A percentile compares a stretch with the other conserved stretches of the same genome.
These are phyloP conservation scores for Ustilago tritici DNA, from an alignment of 1,284 basidiomycete genomes.

Conservation along the genomic window DNA sequence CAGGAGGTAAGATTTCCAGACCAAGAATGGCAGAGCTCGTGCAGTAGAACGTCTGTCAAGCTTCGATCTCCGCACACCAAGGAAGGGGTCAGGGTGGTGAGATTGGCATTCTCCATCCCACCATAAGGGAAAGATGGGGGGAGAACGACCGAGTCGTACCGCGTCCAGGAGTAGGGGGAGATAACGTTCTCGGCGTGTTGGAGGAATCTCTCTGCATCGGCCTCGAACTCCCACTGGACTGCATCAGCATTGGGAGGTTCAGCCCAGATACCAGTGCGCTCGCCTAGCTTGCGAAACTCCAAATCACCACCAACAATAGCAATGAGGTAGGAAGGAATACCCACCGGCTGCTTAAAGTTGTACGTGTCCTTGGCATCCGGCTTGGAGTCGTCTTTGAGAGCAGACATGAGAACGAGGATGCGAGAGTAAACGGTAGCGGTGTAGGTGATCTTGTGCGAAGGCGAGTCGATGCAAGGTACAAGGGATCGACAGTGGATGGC, in stretches of 20 bases:
- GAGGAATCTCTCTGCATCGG: slow-evolving; percentile 66
- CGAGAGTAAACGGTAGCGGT: slow-evolving; percentile 57
- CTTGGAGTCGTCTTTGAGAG: slow-evolving; percentile 59
- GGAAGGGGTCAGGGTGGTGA: slow-evolving; percentile 67
- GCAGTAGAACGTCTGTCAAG: slow-evolving; percentile 72
- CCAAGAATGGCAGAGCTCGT: slow-evolving; percentile 69
- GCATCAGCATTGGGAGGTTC: slow-evolving; percentile 63
- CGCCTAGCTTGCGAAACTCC: slow-evolving; percentile 62
- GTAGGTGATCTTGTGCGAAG: slow-evolving; percentile 68
- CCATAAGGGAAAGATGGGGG: slow-evolving; percentile 89
- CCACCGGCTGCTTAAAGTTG: slow-evolving; percentile 63
- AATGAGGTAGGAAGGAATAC: slow-evolving; percentile 67
- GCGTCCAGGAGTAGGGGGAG: slow-evolving; percentile 81
- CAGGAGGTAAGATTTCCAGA: slow-evolving; percentile 67
- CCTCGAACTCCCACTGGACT: slow-evolving; percentile 69
- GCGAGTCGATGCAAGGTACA: slow-evolving; percentile 65
- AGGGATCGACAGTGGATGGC: slow-evolving; percentile 72
- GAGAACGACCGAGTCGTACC: slow-evolving; percentile 91
- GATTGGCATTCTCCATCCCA: slow-evolving; percentile 69
- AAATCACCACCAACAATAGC: slow-evolving; percentile 68
- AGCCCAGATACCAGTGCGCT: slow-evolving; percentile 68
- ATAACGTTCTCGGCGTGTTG: slow-evolving; percentile 65
- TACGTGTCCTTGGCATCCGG: slow-evolving; percentile 45
- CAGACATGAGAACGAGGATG: slow-evolving; percentile 68
- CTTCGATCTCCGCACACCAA: slow-evolving; percentile 65